These are phyloP conservation scores for Rhizophlyctis rosea DNA, from an alignment of 192 early-diverging fungal species.

Conservation along the genomic window DNA sequence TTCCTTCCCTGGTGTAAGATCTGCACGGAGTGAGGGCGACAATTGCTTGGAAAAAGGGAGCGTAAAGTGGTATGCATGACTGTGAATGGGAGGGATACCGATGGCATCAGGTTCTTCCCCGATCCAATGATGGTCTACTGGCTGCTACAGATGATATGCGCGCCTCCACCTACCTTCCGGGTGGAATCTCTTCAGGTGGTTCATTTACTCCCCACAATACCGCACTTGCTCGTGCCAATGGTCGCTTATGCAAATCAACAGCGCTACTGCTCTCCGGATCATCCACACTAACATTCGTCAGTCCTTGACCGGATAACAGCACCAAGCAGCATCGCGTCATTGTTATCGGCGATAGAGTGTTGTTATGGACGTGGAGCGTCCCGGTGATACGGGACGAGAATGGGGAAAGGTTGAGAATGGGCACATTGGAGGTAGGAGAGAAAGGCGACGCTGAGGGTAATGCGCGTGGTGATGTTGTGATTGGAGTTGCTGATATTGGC, in stretches of 20 bases:
- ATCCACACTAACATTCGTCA: not conserved
- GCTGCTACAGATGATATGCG: no score
- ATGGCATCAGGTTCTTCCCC: no score
- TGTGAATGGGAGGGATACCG: no score
- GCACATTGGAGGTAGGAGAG: not conserved
- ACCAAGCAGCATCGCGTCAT: not conserved
- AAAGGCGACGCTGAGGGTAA: not conserved
- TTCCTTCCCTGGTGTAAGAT: no score
- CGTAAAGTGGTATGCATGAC: no score
- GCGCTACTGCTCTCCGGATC: constrained; percentile 6
- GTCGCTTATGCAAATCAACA: constrained; percentile 1
- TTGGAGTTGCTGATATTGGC: not conserved
- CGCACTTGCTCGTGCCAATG: constrained; percentile 27
- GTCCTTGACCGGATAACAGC: not conserved
- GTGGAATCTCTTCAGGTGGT: not conserved
- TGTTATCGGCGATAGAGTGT: not conserved
- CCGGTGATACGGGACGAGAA: not conserved
- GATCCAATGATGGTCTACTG: no score
- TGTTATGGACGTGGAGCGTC: constrained; percentile 4
- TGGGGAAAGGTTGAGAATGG: constrained; percentile 7
- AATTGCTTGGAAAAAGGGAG: no score
- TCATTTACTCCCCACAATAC: constrained; percentile 1
- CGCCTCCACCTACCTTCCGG: constrained; percentile 12
- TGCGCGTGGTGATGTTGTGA: not conserved
- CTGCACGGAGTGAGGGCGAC: no score